Evolutionary conservation across 2,329 filamentous ascomycete species (phyloP), one percentile per base, ranked within the genome.

Genomic region (Hypoxylon sp.): DNA sequence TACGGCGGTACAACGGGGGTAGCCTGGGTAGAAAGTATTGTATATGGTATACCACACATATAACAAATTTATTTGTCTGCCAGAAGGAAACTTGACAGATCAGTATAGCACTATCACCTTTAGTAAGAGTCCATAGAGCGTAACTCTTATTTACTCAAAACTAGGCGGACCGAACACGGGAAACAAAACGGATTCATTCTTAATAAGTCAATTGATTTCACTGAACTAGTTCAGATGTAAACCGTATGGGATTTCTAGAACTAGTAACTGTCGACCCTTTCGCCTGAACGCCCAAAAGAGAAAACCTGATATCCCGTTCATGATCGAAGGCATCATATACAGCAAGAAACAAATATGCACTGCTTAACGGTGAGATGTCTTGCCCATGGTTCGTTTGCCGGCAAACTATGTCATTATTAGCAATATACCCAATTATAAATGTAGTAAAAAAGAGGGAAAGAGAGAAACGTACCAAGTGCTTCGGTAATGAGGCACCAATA

Each of bases 321-420:
- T 71, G 54, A 33, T 68, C 52, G 62, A 60, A 54, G 22, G 57
- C 51, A 47, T 26, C 53, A 63, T 64, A 65, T 64, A 65, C 51
- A 57, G 58, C 39, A 57, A 33, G 14, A 46, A 50, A 58, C 26
- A 56, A 47, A 44, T 39, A 65, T 31, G 37, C 39, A 44, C 17
- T 35, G 47, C 57, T 85, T 86, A 93, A 80, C 91, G 89, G 74
- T 90, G 89, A 76, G 88, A 84, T 65, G 93, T 95, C 87, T 96
- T 97, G 82, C 96, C 95, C 79, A 97, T 94, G 71, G 93, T 91
- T 80, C 96, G 92, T 87, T 98, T 99, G 77, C 96, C 96, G 68
- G 92, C 87, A 80, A 93, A 90, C 92, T 94, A 65, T 59, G 39
- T 70, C 50, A 52, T 42, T 19, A 72, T 83, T 78, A 81, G 82